These are phyloP conservation scores for Leishmania guyanensis DNA, from an alignment of 208 protist species.

Conservation along the genomic window DNA sequence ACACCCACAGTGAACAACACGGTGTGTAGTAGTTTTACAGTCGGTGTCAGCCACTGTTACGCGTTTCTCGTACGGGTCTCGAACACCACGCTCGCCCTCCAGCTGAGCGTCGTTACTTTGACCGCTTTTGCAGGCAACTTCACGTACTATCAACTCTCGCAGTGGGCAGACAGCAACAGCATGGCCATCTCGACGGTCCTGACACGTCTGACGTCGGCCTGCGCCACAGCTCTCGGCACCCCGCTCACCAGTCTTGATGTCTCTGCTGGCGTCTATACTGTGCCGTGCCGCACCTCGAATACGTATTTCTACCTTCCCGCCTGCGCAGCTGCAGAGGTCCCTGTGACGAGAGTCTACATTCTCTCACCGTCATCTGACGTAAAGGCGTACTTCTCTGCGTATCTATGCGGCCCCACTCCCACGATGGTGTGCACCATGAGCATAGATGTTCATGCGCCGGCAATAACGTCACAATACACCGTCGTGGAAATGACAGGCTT, in stretches of 20 bases:
- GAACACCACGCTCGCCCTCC: slow-evolving; percentile 30
- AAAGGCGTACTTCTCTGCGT: slow-evolving; percentile 16
- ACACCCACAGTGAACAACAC: slow-evolving; percentile 24
- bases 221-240: slow-evolving; percentile 18
- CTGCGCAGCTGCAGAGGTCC: slow-evolving; percentile 21
- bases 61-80: slow-evolving; percentile 43
- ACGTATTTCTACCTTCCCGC: slow-evolving; percentile 51
- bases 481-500: slow-evolving; percentile 41
- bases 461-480: slow-evolving; percentile 13
- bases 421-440: slow-evolving; percentile 4
- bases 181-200: slow-evolving; percentile 9
- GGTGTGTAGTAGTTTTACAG: slow-evolving; percentile 31
- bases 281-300: slow-evolving; percentile 40
- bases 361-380: slow-evolving; percentile 17
- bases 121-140: slow-evolving; percentile 21
- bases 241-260: slow-evolving; percentile 29
- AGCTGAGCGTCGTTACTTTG: slow-evolving; percentile 37
- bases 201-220: slow-evolving; percentile 10
- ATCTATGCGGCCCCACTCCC: slow-evolving; percentile 3
- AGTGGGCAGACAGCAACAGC: slow-evolving; percentile 34
- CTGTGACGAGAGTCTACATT: slow-evolving; percentile 39
- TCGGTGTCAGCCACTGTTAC: slow-evolving; percentile 25
- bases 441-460: slow-evolving; percentile 16
- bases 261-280: slow-evolving; percentile 27
- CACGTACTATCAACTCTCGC: slow-evolving; percentile 30